Evolutionary conservation across 2,329 filamentous ascomycete genomes (phyloP), one percentile per base, ranked within the genome.

Genomic region (Septoria linicola): DNA sequence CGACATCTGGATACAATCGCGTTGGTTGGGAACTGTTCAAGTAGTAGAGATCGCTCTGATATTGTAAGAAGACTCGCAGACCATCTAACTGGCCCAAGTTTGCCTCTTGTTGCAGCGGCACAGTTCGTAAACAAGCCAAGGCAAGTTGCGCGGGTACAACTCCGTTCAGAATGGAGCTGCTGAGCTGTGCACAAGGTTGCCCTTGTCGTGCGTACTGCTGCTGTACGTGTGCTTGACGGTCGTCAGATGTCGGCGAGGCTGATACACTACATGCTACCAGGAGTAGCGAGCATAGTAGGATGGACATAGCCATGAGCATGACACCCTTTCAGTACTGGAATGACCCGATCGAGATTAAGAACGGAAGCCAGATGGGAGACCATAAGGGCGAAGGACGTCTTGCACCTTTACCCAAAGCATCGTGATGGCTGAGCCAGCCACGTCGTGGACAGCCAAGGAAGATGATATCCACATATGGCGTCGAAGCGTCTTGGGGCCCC

Each of bases 41-140:
- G 42, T 71, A 73, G 2, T 62, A 67, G 8, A 73, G 55, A 14
- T 68, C 70, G 8, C 67, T 70, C 37, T 74, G 70, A 61, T 71
- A 73, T 39, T 69, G 61, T 4, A 69, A 17, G 23, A 44, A 44
- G 23, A 36, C 35, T 20, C 44, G 45, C 23, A 52, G 20, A 3
- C 49, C 49, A 11, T 46, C 42, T 11, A 52, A 19, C 30, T 52
- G 49, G 13, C 30, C 27, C 7, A 40, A 25, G 34, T 41, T 41
- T n/a, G 34, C 21, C 25, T 51, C 41, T 3, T 39, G 32, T 10
- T 45, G 40, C 17, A 54, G 51, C 27, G 47, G 47, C 21, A 48
- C 53, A 25, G 49, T 48, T 14, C 25, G 34, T 21, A 45, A 41
- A 43, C 40, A 49, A 8, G 41, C 30, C 2, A 43, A 16, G 20